Evolutionary conservation across 768 basidiomycete species (phyloP).

Genomic region (Pleurotus tuoliensis): DNA sequence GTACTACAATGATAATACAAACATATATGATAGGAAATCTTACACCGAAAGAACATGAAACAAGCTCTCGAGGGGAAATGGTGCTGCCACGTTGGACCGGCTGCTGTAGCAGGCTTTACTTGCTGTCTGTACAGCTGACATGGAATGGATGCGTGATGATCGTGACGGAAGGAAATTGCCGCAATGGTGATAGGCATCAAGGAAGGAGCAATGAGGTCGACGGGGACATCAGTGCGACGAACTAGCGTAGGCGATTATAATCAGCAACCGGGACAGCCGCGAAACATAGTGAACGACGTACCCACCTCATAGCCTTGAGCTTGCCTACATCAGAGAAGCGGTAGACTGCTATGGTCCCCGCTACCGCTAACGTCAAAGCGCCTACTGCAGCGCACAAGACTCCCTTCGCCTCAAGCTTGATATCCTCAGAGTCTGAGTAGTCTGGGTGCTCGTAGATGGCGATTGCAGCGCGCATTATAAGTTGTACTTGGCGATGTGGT

Average conservation of each 20-base stretch:
- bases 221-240: background rate
- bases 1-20: background rate
- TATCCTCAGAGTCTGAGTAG: conserved; percentile 3
- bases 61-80: background rate
- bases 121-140: background rate
- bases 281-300: background rate
- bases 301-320: background rate
- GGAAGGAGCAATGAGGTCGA: background rate
- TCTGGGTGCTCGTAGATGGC: conserved; percentile 7
- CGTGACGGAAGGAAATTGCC: background rate
- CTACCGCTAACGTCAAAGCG: conserved; percentile 2
- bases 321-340: conserved; percentile 4
- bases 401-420: background rate
- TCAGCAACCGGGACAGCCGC: background rate
- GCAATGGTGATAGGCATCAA: conserved; percentile 1
- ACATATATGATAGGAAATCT: background rate
- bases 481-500: background rate
- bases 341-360: conserved; percentile 4
- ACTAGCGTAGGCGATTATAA: background rate
- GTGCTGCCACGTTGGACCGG: background rate
- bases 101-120: background rate
- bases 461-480: conserved; percentile 1
- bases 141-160: background rate
- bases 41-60: background rate
- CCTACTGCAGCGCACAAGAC: conserved; percentile 6